Conservation (phyloP, 1,284 basidiomycete genomes). For the Sparassis latifolia region DNA sequence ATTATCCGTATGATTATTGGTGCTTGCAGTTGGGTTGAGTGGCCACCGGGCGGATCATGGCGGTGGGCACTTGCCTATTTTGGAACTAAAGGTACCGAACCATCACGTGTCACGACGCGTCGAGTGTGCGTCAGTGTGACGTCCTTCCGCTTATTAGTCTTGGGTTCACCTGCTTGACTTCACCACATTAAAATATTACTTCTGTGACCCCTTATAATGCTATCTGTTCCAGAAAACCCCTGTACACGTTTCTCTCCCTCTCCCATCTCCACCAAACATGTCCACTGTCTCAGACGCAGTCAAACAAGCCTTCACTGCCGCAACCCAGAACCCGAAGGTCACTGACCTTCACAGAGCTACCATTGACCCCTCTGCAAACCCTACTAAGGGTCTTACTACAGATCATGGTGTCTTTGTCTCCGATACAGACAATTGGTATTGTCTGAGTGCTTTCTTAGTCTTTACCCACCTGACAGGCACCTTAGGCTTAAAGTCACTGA, state of each 20-base stretch:
- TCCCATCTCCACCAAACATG: conserved; percentile 9
- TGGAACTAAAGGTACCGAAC: too few species aligned
- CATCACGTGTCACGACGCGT: neutral
- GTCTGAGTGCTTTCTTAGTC: conserved; percentile 1
- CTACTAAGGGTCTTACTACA: conserved; percentile 43
- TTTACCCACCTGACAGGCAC: neutral
- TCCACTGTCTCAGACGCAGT: conserved; percentile 17
- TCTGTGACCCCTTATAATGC: neutral
- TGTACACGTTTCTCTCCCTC: neutral
- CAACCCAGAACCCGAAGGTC: conserved; percentile 31
- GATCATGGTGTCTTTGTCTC: conserved; percentile 55
- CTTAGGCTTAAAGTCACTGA: conserved; percentile 47
- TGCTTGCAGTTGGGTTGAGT: too few species aligned
- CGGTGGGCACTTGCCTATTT: too few species aligned
- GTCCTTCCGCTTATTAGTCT: neutral
- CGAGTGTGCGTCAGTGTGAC: conserved; percentile 5
- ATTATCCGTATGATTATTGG: too few species aligned
- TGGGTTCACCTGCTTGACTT: neutral
- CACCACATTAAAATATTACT: neutral
- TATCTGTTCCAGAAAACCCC: neutral
- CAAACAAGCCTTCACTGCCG: conserved; percentile 22
- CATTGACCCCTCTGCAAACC: conserved; percentile 26
- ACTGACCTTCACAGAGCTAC: conserved; percentile 41
- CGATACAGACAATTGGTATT: conserved; percentile 62
- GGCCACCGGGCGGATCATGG: too few species aligned